phyloP scores from a whole-genome alignment of 345 rosid species.

The Atalantia buxifolia region DNA sequence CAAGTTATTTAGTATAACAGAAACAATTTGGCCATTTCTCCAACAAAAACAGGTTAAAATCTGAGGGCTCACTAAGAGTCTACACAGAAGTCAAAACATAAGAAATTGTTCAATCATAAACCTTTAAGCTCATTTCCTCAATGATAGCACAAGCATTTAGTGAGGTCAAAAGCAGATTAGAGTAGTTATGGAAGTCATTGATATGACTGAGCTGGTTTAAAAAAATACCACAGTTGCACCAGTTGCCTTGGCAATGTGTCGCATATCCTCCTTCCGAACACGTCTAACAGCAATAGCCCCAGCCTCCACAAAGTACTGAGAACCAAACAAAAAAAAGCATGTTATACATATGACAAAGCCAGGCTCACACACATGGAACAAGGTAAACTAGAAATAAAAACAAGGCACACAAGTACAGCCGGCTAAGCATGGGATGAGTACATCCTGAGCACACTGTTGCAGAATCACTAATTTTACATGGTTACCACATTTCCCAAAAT shows the following conservation, averaged over 20 bases:
- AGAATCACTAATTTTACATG: not conserved
- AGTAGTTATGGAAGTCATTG: not conserved
- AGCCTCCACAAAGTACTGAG: conserved; percentile 95
- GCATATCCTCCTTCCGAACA: conserved; percentile 96
- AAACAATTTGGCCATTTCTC: not conserved
- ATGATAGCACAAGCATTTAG: not conserved
- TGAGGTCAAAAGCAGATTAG: not conserved
- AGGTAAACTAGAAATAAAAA: not conserved
- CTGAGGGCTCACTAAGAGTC: not conserved
- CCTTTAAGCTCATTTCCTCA: not conserved
- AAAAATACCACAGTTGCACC: conserved; percentile 84
- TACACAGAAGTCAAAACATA: not conserved
- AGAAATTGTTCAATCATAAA: not conserved
- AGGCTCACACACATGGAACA: not conserved
- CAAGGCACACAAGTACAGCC: not conserved
- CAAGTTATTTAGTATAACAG: not conserved
- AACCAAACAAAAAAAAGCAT: not conserved
- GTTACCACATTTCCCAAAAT: not conserved
- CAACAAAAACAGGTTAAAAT: not conserved
- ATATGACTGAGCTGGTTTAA: not conserved
- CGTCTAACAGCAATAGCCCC: conserved; percentile 98
- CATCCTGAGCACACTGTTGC: not conserved
- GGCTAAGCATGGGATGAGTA: not conserved
- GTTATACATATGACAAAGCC: not conserved
- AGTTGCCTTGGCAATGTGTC: conserved; percentile 96